Evolutionary conservation across 2,329 filamentous ascomycete species (phyloP).

Genomic region (Hypoxylon sp.): DNA sequence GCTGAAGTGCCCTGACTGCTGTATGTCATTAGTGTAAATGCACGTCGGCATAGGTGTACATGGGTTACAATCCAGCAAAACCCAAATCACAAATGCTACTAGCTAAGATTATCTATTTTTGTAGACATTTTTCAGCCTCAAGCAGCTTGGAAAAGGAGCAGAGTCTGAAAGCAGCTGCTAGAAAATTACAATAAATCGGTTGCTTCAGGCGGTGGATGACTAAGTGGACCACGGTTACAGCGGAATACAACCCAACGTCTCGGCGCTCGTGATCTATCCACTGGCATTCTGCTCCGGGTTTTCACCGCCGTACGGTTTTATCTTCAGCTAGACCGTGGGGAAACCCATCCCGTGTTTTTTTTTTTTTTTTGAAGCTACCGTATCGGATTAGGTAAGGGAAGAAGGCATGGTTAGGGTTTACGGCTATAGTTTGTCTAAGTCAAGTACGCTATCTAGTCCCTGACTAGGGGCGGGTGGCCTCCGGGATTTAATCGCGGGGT

Average conservation of each 20-base stretch:
- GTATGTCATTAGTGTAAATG: not conserved
- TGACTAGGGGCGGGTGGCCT: slow-evolving; percentile 1
- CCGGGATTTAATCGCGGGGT: slow-evolving; percentile 1
- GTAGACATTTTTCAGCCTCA: not conserved
- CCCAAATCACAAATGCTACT: not conserved
- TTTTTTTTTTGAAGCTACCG: not conserved
- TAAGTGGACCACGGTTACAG: slow-evolving; percentile 26
- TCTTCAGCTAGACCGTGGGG: slow-evolving; percentile 2
- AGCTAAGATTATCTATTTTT: not conserved
- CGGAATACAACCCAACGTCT: slow-evolving; percentile 10
- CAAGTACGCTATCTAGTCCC: not conserved
- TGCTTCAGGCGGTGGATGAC: slow-evolving; percentile 5
- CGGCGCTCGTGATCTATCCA: slow-evolving; percentile 29
- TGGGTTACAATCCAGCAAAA: not conserved
- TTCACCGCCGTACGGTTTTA: slow-evolving; percentile 21
- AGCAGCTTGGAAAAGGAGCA: not conserved
- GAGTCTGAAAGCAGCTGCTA: not conserved
- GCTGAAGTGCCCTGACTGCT: not conserved
- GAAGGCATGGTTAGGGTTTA: not conserved
- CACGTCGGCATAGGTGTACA: not conserved
- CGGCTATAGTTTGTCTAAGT: not conserved
- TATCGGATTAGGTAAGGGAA: slow-evolving; percentile 2
- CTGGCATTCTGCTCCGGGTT: not conserved
- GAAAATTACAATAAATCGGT: not conserved
- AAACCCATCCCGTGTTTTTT: not conserved